Conservation (phyloP, 495 filamentous ascomycete genomes). For the Pyrenopolyporus hunteri region DNA sequence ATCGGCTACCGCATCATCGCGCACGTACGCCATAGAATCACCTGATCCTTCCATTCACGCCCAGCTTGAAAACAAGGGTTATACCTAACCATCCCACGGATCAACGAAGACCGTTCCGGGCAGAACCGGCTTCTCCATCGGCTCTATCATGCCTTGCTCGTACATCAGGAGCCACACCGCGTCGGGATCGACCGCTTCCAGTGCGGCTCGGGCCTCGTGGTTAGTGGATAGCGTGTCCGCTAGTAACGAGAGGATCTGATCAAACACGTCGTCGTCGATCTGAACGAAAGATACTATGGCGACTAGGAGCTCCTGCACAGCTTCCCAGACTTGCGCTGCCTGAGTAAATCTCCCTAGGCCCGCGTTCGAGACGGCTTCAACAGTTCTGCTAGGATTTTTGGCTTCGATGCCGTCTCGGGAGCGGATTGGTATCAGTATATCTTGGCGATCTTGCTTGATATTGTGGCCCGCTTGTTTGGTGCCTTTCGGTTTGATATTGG, state of each 20-base stretch:
- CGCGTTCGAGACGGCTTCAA: slow-evolving; percentile 19
- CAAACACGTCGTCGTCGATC: slow-evolving; percentile 67
- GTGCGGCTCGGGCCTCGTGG: slow-evolving; percentile 55
- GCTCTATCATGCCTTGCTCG: slow-evolving; percentile 44
- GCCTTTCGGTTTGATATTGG: slow-evolving; percentile 48
- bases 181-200: slow-evolving; percentile 69
- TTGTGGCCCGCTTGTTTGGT: slow-evolving; percentile 34
- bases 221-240: slow-evolving; percentile 55
- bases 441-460: slow-evolving; percentile 27
- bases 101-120: slow-evolving; percentile 50
- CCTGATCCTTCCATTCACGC: background rate
- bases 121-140: slow-evolving; percentile 45
- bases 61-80: background rate
- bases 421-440: slow-evolving; percentile 41
- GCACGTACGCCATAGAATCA: background rate
- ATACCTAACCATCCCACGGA: background rate
- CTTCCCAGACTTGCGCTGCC: slow-evolving; percentile 64
- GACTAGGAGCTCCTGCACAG: slow-evolving; percentile 58
- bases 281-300: slow-evolving; percentile 61
- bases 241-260: slow-evolving; percentile 68
- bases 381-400: slow-evolving; percentile 12
- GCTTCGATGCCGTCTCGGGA: slow-evolving; percentile 18
- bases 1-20: too few species aligned
- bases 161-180: slow-evolving; percentile 72
- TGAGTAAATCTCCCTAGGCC: slow-evolving; percentile 59